These are phyloP conservation scores for Ochromonas danica DNA, from an alignment of 108 stramenopile species.

Conservation along the genomic window DNA sequence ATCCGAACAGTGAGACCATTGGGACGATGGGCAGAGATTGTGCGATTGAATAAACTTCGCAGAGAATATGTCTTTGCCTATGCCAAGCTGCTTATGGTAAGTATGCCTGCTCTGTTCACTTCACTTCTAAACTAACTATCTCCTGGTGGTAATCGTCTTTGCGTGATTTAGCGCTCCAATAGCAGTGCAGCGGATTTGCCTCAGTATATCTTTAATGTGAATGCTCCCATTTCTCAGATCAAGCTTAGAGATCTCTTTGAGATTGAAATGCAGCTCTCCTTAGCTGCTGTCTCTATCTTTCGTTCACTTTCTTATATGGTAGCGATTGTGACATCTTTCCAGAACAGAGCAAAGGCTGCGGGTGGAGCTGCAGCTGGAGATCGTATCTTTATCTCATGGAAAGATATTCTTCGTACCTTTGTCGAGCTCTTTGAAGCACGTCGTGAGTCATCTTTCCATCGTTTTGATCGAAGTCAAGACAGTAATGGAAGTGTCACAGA, in stretches of 20 bases:
- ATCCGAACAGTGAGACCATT: not conserved
- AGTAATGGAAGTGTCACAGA: too few species aligned
- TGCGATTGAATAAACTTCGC: not conserved
- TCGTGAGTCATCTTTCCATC: slow-evolving; percentile 7
- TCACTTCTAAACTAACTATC: too few species aligned
- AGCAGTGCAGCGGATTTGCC: not conserved
- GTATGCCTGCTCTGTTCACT: too few species aligned
- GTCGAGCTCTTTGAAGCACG: not conserved
- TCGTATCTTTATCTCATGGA: not conserved
- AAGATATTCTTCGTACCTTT: not conserved
- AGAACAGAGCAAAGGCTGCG: not conserved
- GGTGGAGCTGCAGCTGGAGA: not conserved
- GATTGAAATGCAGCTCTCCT: not conserved
- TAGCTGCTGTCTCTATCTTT: not conserved
- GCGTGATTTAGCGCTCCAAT: too few species aligned
- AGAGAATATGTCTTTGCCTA: slow-evolving; percentile 11
- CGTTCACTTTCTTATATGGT: not conserved
- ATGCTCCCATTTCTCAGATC: not conserved
- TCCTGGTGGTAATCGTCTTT: too few species aligned
- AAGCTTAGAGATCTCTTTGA: not conserved
- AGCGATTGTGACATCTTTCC: not conserved
- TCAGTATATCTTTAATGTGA: slow-evolving; percentile 1
- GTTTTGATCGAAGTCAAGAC: slow-evolving; percentile 25
- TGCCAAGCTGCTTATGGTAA: not conserved
- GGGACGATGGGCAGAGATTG: slow-evolving; percentile 2